Base-by-base conservation (phyloP, 2,329 filamentous ascomycete species). In the Trichoderma sp. region DNA sequence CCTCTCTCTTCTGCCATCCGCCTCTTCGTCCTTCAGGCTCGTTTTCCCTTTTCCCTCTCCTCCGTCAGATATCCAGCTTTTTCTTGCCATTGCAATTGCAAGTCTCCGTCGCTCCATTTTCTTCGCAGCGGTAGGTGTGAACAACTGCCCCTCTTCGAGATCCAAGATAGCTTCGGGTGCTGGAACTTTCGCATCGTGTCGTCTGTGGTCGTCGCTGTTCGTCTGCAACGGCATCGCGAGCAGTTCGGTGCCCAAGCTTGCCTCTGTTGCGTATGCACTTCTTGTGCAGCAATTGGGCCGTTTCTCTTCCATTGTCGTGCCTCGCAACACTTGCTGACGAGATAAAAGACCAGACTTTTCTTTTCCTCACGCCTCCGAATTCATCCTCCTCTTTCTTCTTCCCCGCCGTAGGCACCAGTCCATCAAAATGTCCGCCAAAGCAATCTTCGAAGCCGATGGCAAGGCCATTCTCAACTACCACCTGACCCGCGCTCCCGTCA, bases 401-500 rank as follows among this genome's bases (percentile, higher is more conserved):
- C 67, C 67, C 69, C 69, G 68, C 69, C 66, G 67, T 69, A 68
- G 65, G 70, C 68, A 67, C 71, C 71, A 71, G 70, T 70, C 69
- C 74, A 77, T 70, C 74, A 77, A 67, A 73, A 81, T 81, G 79
- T 81, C 79, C 72, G 79, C 95, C 81, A 99, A 99, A 85, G 91
- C 94, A 72, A 98, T 99, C 78, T 83, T 91, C 86, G 95, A 99
- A 87, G 94, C 94, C 86, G 95, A 99, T 85, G 95, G 95, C 88
- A 99, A 99, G 91, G 95, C 95, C 87, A 98, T 99, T 85, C 88
- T 99, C 88, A 98, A 97, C 91, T 99, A 98, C 88, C 95, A 98
- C 86, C 93, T 99, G 82, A 98, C 95, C 74, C 91, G 95, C 78
- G 92, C 95, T 73, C 90, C 93, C 71, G 90, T 96, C 80, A 97